Percentiles rank a stretch among this genome's conserved stretches.
Evolutionary conservation across 495 filamentous ascomycete genomes (phyloP).

Genomic region (Beverwykella pulmonaria): DNA sequence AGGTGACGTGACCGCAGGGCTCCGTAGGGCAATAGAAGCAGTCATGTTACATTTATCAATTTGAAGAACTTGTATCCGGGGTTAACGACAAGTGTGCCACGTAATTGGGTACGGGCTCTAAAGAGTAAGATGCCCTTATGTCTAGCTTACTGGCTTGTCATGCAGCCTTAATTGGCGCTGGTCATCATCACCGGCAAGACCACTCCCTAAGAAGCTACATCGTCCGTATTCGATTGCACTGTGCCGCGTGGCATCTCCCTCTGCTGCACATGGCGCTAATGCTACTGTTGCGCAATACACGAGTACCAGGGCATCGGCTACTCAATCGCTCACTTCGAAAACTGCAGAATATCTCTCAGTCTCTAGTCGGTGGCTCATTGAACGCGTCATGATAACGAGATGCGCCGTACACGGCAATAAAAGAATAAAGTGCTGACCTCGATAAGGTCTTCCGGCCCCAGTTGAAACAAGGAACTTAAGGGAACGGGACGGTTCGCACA

Average conservation of each 20-base stretch:
- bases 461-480: constrained; percentile 13
- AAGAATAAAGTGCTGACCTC: constrained; percentile 24
- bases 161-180: not conserved
- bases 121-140: constrained; percentile 6
- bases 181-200: not conserved
- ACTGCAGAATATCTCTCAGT: not conserved
- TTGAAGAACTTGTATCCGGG: not conserved
- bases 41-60: constrained; percentile 2
- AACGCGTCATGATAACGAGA: not conserved
- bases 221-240: not conserved
- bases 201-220: not conserved
- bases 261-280: constrained; percentile 7
- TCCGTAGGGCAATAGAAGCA: not conserved
- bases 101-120: not conserved
- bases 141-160: constrained; percentile 9
- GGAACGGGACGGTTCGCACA: constrained; percentile 22
- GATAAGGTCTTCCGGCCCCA: constrained; percentile 13
- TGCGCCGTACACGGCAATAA: not conserved
- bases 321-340: not conserved
- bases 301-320: constrained; percentile 7
- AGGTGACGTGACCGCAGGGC: not conserved
- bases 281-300: not conserved
- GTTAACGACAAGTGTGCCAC: not conserved
- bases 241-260: not conserved
- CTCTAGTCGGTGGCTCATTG: not conserved